These are phyloP conservation scores for Boletus rufocinnamomeus DNA, from an alignment of 768 basidiomycete species.

Conservation along the genomic window DNA sequence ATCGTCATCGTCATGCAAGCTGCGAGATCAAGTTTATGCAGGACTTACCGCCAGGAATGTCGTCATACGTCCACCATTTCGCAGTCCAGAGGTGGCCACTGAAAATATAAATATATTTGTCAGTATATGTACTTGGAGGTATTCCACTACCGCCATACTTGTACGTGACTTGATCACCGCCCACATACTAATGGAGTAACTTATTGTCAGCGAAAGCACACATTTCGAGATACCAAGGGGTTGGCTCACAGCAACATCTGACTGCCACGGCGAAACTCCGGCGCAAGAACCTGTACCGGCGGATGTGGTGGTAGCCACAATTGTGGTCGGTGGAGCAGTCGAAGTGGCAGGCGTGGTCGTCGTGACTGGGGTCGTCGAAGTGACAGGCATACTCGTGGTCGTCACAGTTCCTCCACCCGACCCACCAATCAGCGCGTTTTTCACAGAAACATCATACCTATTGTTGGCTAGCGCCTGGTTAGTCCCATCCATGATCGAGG, in stretches of 20 bases:
- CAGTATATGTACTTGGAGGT: neutral
- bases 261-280: constrained; percentile 46
- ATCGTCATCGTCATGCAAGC: too few species aligned
- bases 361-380: constrained; percentile 13
- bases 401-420: constrained; percentile 22
- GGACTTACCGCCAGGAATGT: constrained; percentile 37
- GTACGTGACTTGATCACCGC: constrained; percentile 46
- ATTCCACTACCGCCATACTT: constrained; percentile 32
- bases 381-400: neutral
- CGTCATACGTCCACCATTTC: constrained; percentile 48
- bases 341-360: constrained; percentile 13
- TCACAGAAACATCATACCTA: constrained; percentile 61
- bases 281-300: constrained; percentile 38
- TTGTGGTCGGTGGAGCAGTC: constrained; percentile 6
- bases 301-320: constrained; percentile 9
- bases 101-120: neutral
- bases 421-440: constrained; percentile 54
- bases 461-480: constrained; percentile 45
- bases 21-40: neutral
- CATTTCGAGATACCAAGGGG: neutral
- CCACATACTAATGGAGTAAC: constrained; percentile 40
- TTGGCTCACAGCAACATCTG: constrained; percentile 39
- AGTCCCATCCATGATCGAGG: neutral
- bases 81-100: constrained; percentile 55
- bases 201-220: neutral